Evolutionary conservation across 2,329 filamentous ascomycete genomes (phyloP).

Genomic region (Diaporthe destruens): DNA sequence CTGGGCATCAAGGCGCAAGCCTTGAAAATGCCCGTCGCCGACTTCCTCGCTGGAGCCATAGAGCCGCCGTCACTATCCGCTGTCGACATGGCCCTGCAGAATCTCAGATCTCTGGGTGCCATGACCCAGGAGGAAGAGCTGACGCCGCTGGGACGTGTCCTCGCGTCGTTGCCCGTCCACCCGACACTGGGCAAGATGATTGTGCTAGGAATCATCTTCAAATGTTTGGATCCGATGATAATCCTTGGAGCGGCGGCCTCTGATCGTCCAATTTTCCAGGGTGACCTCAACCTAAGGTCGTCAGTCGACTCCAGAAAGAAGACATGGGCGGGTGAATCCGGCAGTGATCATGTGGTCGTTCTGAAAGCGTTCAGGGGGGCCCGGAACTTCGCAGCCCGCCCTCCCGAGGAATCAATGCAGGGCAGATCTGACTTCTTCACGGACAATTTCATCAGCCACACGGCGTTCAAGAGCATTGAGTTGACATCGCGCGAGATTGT

Average conservation of each 20-base stretch:
- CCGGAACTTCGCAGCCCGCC: neutral
- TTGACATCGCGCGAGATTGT: conserved; percentile 53
- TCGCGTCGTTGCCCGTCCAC: conserved; percentile 54
- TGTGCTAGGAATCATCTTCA: conserved; percentile 62
- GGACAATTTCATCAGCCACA: conserved; percentile 43
- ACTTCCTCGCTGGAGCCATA: conserved; percentile 57
- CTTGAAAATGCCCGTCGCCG: conserved; percentile 53
- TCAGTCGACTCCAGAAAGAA: neutral
- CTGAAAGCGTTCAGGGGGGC: neutral
- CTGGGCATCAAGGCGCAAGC: conserved; percentile 57
- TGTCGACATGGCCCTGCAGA: conserved; percentile 54
- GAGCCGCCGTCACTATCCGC: conserved; percentile 56
- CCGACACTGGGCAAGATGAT: conserved; percentile 63
- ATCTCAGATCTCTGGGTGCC: conserved; percentile 56
- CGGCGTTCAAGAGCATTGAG: conserved; percentile 52
- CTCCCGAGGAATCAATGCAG: neutral
- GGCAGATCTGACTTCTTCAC: neutral
- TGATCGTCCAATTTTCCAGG: conserved; percentile 30
- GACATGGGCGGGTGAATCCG: neutral
- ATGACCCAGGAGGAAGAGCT: conserved; percentile 57
- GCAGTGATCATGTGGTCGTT: conserved; percentile 20
- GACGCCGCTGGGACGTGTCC: conserved; percentile 56
- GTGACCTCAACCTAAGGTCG: neutral
- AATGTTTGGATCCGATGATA: conserved; percentile 63
- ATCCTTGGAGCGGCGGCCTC: conserved; percentile 51